Evolutionary conservation across 2,329 filamentous ascomycete species (phyloP), one percentile per base, ranked within the genome.

Genomic region (Fusarium euwallaceae): DNA sequence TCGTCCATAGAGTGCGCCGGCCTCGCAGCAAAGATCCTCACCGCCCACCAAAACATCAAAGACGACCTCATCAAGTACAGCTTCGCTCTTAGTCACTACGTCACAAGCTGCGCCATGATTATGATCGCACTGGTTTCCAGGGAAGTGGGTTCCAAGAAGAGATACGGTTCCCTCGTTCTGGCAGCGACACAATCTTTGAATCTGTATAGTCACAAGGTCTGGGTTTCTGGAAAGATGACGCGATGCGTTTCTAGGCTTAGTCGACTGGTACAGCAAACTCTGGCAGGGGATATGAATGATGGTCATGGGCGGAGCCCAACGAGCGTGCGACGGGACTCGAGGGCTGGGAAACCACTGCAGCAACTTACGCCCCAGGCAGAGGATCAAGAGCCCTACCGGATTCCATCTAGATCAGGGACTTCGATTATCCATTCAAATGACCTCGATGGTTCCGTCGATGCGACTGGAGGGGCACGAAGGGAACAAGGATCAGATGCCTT

Each of bases 191-290:
- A 66, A 6, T 75, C 61, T 27, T 34, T 75, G 34, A 75, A 69
- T 17, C 56, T 51, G 27, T 75, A 75, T 36, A 72, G 68, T n/a
- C 72, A 70, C 16, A 71, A 41, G n/a, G 67, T 66, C 12, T 75
- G 72, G 72, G 71, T 73, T 2, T 75, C 72, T 3, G 72, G 72
- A 2, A 75, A 75, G 63, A 73, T 73, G 72, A 71, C 71, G 63
- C 71, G 72, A 7, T 72, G 61, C 12, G 72, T 73, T 3, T 69
- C 66, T 11, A 73, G 59, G 29, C 64, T 75, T 11, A 72, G 56
- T 7, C 64, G 56, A 34, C 55, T 73, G 0, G 73, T 65, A 2
- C 60, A 66, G 2, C 64, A 64, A 4, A 58, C 61, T 45, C 58
- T 75, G 0, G 64, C 51, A 1, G n/a, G n/a, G 2, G 20, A 20